A percentile compares a stretch with the other conserved stretches of the same genome.
phyloP scores from a whole-genome alignment of 352 stramenopile genomes.

The Hyaloperonospora arabidopsidis region DNA sequence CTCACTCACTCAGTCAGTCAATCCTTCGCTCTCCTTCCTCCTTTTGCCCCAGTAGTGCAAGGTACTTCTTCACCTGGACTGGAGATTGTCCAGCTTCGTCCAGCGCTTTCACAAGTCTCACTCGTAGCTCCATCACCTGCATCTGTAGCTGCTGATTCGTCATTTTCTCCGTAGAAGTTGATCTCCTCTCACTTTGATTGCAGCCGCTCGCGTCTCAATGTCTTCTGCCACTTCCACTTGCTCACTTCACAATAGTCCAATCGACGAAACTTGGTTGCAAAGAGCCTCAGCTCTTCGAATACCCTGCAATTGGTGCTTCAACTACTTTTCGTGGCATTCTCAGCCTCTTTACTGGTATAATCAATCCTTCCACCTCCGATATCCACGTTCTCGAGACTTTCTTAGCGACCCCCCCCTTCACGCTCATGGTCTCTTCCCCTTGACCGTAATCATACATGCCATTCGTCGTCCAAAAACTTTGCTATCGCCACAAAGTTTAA shows the following conservation, averaged over 20 bases:
- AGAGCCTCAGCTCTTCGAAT: conserved; percentile 14
- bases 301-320: not conserved
- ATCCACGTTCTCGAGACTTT: conserved; percentile 1
- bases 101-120: conserved; percentile 17
- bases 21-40: too few species aligned
- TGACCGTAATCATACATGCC: not conserved
- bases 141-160: conserved; percentile 19
- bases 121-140: conserved; percentile 20
- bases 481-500: not conserved
- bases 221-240: conserved; percentile 27
- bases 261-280: conserved; percentile 13
- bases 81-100: conserved; percentile 10
- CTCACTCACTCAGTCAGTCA: too few species aligned
- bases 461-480: not conserved
- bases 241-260: conserved; percentile 24
- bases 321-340: not conserved
- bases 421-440: conserved; percentile 12
- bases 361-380: not conserved
- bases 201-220: conserved; percentile 13
- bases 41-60: conserved; percentile 19
- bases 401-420: not conserved
- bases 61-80: conserved; percentile 9
- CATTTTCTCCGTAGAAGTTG: conserved; percentile 14
- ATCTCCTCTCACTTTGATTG: conserved; percentile 27
- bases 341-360: not conserved